Evolutionary conservation across 169 alveolate genomes (phyloP), one percentile per base, ranked within the genome.

Genomic region (Eimeria maxima): DNA sequence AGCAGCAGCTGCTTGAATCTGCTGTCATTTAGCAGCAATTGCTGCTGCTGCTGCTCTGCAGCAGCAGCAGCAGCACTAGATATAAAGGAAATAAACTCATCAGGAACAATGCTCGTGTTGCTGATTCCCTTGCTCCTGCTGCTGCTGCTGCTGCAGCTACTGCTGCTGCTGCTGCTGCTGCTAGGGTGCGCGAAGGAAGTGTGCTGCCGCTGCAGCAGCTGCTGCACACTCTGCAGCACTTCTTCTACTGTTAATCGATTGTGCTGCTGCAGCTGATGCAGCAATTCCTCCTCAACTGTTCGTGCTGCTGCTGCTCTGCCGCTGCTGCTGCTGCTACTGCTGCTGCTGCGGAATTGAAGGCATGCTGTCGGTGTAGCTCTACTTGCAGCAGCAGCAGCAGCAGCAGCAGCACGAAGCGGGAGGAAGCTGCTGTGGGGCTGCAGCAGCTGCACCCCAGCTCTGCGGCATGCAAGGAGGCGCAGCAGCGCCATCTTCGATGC

Each of bases 1-100:
- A 8, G 90, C 90, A 47, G 67, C 67, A 80, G 55, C 97, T 97
- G 89, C 86, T 94, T 57, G 97, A 97, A 86, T 84, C 97, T 45
- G 97, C 97, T 60, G 95, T 97, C 16, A 97, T 97, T 65, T 98
- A 97, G 93, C 96, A 98, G 63, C 97, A 97, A 65, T 91, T 95
- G 78, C 95, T 97, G 94, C 96, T 97, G 29, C 67, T 80, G 60
- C 73, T 80, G 90, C 67, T 45, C 73, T 24, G 60, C 27, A 8
- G 90, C 67, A 47, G 90, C 90, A 53, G 78, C 78, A 67, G 78
- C 78, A 27, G 78, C 78, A 67, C 27, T 14, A 22, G 78, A 67
- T 6, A 50, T 5, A 11, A 50, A 50, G 18, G 57, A 5, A 5
- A 50, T 11, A 11, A 50, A 50, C 57, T 50, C 57, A 50, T 50